Base-by-base conservation (phyloP, 2,329 filamentous ascomycete species). In the Dactylella cylindrospora region DNA sequence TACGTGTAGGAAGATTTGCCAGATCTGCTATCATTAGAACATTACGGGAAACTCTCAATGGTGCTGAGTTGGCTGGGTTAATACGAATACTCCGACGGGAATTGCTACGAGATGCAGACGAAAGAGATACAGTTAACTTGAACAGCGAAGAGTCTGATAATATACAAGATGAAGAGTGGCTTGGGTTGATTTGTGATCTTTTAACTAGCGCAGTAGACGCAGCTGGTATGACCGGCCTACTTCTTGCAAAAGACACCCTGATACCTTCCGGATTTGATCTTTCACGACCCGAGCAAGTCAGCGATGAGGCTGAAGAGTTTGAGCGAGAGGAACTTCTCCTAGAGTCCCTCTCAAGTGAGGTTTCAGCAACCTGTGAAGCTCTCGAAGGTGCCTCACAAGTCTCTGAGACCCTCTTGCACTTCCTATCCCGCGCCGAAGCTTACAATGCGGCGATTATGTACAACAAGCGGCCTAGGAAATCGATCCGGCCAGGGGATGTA, bases 131-230 rank as follows among this genome's bases (percentile, higher is more conserved):
- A 15, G 28, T 26, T 5, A 26, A 35, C 4, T 13, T 25, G 3
- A 20, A 49, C 20, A 9, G 9, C 28, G 59, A 64, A 22, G 39
- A 38, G 3, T 26, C n/a, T 4, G 51, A 64, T 9, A 57, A 33
- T n/a, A 13, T 36, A 10, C 51, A 64, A 20, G 59, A 64, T 17
- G 47, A 64, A 6, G 59, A 57, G 38, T 64, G 59, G 59, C 40
- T 64, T 7, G 51, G 52, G 8, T 29, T 64, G 12, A 64, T 64
- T n/a, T 64, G 59, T 28, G 59, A 64, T 35, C 36, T 64, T 2
- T 36, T 64, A n/a, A 57, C 59, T 2, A 64, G 52, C 33, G 44
- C 51, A 2, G 44, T 64, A 2, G 59, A 64, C n/a, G 59, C 59
- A n/a, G 59, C 59, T 10, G 59, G 59, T 13, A 57, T 64, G 50